Percentiles rank a stretch among this genome's conserved stretches.
phyloP scores from a whole-genome alignment of 257 asterid species.

The Penstemon barbatus region DNA sequence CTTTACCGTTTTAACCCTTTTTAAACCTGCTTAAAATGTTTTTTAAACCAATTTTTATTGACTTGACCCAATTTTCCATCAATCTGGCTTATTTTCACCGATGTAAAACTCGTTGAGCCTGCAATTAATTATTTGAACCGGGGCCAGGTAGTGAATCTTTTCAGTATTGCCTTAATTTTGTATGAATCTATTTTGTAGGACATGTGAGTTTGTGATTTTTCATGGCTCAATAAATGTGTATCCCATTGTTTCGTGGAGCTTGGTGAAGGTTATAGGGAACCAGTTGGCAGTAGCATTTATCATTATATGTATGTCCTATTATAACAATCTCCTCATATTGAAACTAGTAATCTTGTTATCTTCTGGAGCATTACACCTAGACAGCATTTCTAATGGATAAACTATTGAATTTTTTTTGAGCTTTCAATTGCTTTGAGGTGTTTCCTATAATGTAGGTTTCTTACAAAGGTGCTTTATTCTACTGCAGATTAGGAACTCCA shows the following conservation, averaged over 20 bases:
- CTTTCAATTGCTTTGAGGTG: conserved; percentile 15
- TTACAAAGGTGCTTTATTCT: conserved; percentile 13
- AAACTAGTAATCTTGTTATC: conserved; percentile 9
- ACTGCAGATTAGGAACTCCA: conserved; percentile 90
- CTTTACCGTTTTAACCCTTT: no score
- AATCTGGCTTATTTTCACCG: conserved; percentile 51
- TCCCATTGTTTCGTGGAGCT: conserved; percentile 10
- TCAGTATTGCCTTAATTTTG: conserved; percentile 8
- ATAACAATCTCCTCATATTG: conserved; percentile 11
- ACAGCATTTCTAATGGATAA: conserved; percentile 13
- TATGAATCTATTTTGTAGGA: conserved; percentile 15
- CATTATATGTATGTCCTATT: conserved; percentile 13
- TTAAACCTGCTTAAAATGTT: no score
- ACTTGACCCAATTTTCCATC: no score
- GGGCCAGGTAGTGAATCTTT: conserved; percentile 71
- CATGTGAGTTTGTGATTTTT: neutral
- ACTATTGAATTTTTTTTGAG: neutral
- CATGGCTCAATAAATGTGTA: conserved; percentile 3
- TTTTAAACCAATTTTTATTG: no score
- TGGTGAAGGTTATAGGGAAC: conserved; percentile 2
- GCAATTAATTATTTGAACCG: conserved; percentile 47
- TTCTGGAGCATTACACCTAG: conserved; percentile 14
- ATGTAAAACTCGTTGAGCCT: conserved; percentile 95
- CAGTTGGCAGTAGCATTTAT: neutral
- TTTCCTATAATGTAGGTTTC: conserved; percentile 15